A percentile compares a stretch with the other conserved stretches of the same genome.
Evolutionary conservation across 768 basidiomycete genomes (phyloP).

Genomic region (Leccinellum rugosiceps): DNA sequence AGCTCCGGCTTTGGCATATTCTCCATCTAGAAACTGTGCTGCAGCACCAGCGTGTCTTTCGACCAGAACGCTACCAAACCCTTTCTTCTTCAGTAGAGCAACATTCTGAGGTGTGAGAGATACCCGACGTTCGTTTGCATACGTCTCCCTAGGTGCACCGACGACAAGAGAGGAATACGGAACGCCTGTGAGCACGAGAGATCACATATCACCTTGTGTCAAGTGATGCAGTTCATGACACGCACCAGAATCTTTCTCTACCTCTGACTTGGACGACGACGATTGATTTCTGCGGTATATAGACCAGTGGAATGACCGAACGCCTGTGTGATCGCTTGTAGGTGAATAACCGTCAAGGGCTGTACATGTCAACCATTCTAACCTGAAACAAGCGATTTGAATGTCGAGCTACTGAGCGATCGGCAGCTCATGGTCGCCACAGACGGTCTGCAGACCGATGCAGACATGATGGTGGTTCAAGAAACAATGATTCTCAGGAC

Average conservation of each 20-base stretch:
- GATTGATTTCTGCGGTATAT: slow-evolving; percentile 23
- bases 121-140: slow-evolving; percentile 76
- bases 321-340: slow-evolving; percentile 13
- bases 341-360: slow-evolving; percentile 1
- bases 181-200: slow-evolving; percentile 34
- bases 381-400: slow-evolving; percentile 27
- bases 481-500: slow-evolving; percentile 18
- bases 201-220: not conserved
- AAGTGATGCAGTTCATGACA: slow-evolving; percentile 1
- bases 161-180: slow-evolving; percentile 74
- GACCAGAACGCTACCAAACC: slow-evolving; percentile 69
- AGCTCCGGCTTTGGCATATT: slow-evolving; percentile 77
- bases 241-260: slow-evolving; percentile 26
- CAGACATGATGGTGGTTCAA: slow-evolving; percentile 29
- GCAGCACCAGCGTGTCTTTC: slow-evolving; percentile 67
- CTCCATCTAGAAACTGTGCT: slow-evolving; percentile 79
- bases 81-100: slow-evolving; percentile 74
- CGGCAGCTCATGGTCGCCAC: slow-evolving; percentile 21
- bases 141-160: slow-evolving; percentile 76
- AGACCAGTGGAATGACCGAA: slow-evolving; percentile 32
- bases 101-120: slow-evolving; percentile 80
- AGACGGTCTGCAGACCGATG: slow-evolving; percentile 31
- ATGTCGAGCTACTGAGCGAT: slow-evolving; percentile 14
- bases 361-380: not conserved
- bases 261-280: slow-evolving; percentile 8